Base-by-base conservation (phyloP, 2,329 filamentous ascomycete species). In the Fusarium sp. region DNA sequence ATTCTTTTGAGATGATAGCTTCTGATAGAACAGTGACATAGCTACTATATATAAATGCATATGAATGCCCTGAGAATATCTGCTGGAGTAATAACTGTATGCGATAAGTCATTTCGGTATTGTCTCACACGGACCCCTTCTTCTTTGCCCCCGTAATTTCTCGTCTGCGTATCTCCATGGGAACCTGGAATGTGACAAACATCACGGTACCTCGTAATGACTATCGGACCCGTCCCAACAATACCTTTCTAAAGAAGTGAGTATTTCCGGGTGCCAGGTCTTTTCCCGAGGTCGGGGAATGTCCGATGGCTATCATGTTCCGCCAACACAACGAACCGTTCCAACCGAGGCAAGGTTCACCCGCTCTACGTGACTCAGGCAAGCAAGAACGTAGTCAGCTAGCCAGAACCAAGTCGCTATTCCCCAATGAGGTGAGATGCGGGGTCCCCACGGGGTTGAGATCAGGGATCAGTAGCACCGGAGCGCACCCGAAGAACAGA, bases 1-100 rank as follows among this genome's bases (percentile, higher is more conserved):
- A 9, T 67, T 70, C 28, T 72, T 73, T 18, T 73, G n/a, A 35
- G 12, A 1, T 11, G 16, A 24, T 16, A 13, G 12, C 7, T 26
- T 15, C 3, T 20, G 18, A 14, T 7, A 26, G 6, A 14, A 3
- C 3, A 1, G 13, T 15, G 4, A 11, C n/a, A 15, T 26, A 22
- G 9, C 7, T 22, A 20, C 4, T 51, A 26, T 51, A 24, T 1
- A 5, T 15, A 15, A 10, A 35, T 13, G 6, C 6, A 20, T 14
- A 35, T 35, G 11, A 3, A 31, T 31, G 9, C 10, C 7, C 15
- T 16, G 14, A 9, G 5, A 48, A 18, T 9, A 7, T 9, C 11
- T 0, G 6, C 20, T 20, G 44, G 18, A 6, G 3, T 13, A 15
- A 50, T 51, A 8, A 14, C 14, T 16, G 15, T 7, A 3, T 18